Evolutionary conservation across 345 rosid species (phyloP).

Genomic region (Eucalyptus camaldulensis): DNA sequence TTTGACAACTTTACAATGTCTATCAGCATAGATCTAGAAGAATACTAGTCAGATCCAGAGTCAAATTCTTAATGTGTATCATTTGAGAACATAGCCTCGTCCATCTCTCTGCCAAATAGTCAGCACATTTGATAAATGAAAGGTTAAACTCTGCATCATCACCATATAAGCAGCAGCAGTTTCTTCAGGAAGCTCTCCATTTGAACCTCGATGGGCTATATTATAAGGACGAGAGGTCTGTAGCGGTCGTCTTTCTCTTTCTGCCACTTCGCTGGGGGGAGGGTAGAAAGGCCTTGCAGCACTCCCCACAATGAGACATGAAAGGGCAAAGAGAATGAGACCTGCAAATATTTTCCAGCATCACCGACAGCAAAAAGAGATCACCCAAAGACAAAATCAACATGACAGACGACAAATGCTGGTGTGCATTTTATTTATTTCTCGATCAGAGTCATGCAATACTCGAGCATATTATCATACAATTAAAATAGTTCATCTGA

Average conservation of each 20-base stretch:
- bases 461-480: background rate
- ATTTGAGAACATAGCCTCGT: background rate
- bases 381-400: background rate
- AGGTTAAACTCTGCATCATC: background rate
- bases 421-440: background rate
- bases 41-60: background rate
- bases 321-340: conserved; percentile 22
- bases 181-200: conserved; percentile 93
- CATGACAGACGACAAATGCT: background rate
- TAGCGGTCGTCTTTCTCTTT: conserved; percentile 31
- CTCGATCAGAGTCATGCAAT: background rate
- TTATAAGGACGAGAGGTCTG: conserved; percentile 93
- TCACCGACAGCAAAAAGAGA: background rate
- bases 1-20: background rate
- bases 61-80: background rate
- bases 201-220: conserved; percentile 89
- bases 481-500: background rate
- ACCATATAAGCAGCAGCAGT: conserved; percentile 86
- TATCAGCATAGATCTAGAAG: background rate
- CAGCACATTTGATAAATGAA: background rate
- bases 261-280: conserved; percentile 48
- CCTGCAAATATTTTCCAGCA: conserved; percentile 15
- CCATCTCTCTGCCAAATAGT: background rate
- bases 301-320: conserved; percentile 32
- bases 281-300: conserved; percentile 67